phyloP scores from a whole-genome alignment of 306 rosid genomes.

The Pyrus communis region DNA sequence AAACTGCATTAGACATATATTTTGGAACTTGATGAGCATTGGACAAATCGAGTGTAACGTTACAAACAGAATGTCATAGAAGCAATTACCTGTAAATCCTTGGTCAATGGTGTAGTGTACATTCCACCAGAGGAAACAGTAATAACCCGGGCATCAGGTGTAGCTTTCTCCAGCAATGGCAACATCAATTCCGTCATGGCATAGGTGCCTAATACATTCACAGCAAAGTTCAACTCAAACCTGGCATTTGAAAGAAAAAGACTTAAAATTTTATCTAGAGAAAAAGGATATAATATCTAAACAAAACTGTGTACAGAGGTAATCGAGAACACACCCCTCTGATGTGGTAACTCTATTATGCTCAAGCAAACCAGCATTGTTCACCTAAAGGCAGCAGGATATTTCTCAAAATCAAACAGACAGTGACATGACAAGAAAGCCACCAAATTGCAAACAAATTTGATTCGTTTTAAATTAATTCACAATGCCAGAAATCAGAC shows the following conservation, averaged over 20 bases:
- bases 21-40: neutral
- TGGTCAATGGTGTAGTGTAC: slow-evolving; percentile 70
- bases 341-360: slow-evolving; percentile 55
- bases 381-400: slow-evolving; percentile 47
- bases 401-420: neutral
- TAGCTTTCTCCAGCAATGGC: slow-evolving; percentile 74
- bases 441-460: neutral
- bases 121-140: slow-evolving; percentile 98
- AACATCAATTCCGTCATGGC: slow-evolving; percentile 65
- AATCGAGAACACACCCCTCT: slow-evolving; percentile 62
- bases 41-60: neutral
- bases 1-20: slow-evolving; percentile 38
- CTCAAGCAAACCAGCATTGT: slow-evolving; percentile 88
- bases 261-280: neutral
- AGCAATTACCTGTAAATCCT: slow-evolving; percentile 62
- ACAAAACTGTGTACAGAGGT: neutral
- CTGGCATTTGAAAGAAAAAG: slow-evolving; percentile 27
- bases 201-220: slow-evolving; percentile 75
- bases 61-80: neutral
- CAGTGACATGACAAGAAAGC: neutral
- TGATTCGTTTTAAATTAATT: neutral
- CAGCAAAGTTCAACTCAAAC: slow-evolving; percentile 75
- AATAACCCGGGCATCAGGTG: slow-evolving; percentile 88
- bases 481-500: neutral
- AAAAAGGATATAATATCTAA: neutral